A percentile compares a stretch with the other conserved stretches of the same genome.
Conservation (phyloP, 352 stramenopile species). For the Globisporangium nunn region DNA sequence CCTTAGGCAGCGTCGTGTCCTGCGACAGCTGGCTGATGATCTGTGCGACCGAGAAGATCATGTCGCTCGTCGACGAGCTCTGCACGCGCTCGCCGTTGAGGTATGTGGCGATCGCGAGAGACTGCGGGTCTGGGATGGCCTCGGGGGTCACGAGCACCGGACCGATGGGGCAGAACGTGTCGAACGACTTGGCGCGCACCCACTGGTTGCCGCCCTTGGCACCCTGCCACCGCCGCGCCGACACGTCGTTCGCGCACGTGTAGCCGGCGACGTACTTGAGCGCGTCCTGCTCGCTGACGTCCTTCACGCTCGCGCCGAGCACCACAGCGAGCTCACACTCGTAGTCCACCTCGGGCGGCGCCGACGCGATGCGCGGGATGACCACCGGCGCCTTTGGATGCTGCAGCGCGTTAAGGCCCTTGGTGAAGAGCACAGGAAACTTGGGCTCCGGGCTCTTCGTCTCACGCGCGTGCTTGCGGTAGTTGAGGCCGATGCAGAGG, state of each 20-base stretch:
- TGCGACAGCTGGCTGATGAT: conserved; percentile 88
- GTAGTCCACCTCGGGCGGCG: conserved; percentile 82
- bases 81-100: conserved; percentile 84
- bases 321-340: conserved; percentile 89
- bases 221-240: conserved; percentile 83
- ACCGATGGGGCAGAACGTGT: conserved; percentile 88
- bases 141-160: conserved; percentile 75
- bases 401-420: conserved; percentile 75
- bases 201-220: conserved; percentile 84
- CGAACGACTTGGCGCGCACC: conserved; percentile 86
- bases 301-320: conserved; percentile 71
- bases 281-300: conserved; percentile 79
- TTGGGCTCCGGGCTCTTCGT: conserved; percentile 81
- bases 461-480: conserved; percentile 83
- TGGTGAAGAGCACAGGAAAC: conserved; percentile 85
- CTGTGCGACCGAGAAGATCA: conserved; percentile 88
- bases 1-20: conserved; percentile 81
- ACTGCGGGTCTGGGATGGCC: conserved; percentile 71
- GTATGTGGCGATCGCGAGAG: conserved; percentile 65
- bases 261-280: conserved; percentile 85
- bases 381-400: conserved; percentile 70
- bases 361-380: conserved; percentile 65
- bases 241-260: conserved; percentile 86
- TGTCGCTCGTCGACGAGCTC: conserved; percentile 84
- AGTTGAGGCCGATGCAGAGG: conserved; percentile 87